phyloP scores from a whole-genome alignment of 176 grass and related monocot genomes.

The Eleusine coracana region DNA sequence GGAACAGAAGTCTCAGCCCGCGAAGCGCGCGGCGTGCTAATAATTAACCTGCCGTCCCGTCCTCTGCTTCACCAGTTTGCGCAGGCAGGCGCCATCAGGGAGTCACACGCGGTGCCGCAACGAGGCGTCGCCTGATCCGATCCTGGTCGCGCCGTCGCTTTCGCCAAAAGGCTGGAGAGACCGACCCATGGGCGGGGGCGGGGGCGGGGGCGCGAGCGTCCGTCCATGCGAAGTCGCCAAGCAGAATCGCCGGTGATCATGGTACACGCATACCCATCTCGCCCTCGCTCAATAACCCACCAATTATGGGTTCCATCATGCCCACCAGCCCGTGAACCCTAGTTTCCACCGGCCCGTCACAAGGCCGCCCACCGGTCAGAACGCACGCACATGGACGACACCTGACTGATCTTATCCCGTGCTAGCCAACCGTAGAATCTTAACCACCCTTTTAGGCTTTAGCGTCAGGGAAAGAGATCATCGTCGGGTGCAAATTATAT shows the following conservation, averaged over 20 bases:
- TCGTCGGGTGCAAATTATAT: background rate
- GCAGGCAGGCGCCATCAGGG: too few relatives aligned
- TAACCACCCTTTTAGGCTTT: background rate
- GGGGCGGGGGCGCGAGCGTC: background rate
- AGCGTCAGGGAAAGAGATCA: background rate
- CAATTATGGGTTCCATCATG: slow-evolving; percentile 56
- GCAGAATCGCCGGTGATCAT: background rate
- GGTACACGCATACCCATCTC: background rate
- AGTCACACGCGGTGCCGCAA: background rate
- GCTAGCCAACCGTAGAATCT: background rate
- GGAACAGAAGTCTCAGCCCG: background rate
- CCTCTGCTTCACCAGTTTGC: too few relatives aligned
- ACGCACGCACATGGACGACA: slow-evolving; percentile 18
- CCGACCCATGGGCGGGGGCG: background rate
- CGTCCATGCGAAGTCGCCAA: background rate
- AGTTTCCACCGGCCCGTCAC: background rate
- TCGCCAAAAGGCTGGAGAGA: slow-evolving; percentile 43
- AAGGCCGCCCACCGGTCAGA: background rate
- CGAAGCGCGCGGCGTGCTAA: background rate
- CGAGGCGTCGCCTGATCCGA: background rate
- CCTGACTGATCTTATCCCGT: slow-evolving; percentile 28
- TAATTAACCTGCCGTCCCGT: too few relatives aligned
- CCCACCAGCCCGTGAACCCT: background rate
- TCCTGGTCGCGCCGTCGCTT: slow-evolving; percentile 41
- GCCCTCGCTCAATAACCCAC: background rate